Evolutionary conservation across 2,329 filamentous ascomycete genomes (phyloP), one percentile per base, ranked within the genome.

Genomic region (Emmonsiellopsis sp.): DNA sequence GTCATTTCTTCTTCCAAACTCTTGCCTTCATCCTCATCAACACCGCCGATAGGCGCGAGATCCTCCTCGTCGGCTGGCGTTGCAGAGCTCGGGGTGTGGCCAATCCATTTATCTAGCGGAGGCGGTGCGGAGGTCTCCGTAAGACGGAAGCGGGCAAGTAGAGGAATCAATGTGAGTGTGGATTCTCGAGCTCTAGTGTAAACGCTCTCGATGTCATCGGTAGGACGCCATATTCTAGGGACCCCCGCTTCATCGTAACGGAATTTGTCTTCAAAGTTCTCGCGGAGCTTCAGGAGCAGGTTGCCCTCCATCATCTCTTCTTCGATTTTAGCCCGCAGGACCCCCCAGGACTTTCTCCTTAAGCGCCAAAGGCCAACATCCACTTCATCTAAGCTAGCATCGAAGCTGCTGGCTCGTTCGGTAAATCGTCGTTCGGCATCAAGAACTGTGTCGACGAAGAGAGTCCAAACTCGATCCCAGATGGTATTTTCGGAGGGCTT

Each of bases 231-330:
- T 70, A 98, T 95, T 55, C 93, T 82, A 5, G 93, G 93, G 4
- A 98, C 93, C 31, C 93, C 93, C 6, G 84, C 84, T 55, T 96
- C 91, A 63, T 98, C 93, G 64, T 98, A 98, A 58, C 93, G 86
- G 80, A 98, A 98, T 72, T 95, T 96, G 74, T 98, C 93, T 72
- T 98, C 93, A 61, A 98, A 98, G 74, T 96, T 97, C 71, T 98
- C 93, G 37, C 93, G 84, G 50, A 98, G 81, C 76, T 98, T 98
- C 61, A 97, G 78, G 36, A 97, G 76, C 52, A 98, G 84, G 66
- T 97, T 98, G 63, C 92, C 92, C 73, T 97, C 93, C 84, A 95
- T 95, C 66, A 96, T 88, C 71, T 98, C 93, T 66, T 98, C 93
- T 37, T 97, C 92, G 57, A 98, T 87, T 75, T 88, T 93, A 55